phyloP scores from a whole-genome alignment of 306 rosid genomes.

The Trifolium repens region DNA sequence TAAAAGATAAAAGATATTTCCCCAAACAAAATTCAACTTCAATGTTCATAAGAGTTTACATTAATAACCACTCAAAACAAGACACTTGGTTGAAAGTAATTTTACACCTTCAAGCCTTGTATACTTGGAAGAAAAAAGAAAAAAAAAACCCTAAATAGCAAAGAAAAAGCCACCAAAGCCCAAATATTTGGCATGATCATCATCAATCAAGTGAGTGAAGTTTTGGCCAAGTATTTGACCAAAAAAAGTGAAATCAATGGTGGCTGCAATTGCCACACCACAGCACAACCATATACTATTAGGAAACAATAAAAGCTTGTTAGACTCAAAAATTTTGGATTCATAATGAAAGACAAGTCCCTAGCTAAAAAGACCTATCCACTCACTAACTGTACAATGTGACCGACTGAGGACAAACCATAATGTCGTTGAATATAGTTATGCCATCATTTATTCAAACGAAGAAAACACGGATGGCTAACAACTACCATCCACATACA shows the following conservation, averaged over 20 bases:
- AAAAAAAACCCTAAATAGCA: conserved; percentile 36
- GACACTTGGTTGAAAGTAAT: conserved; percentile 46
- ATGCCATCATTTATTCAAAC: conserved; percentile 36
- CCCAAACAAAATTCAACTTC: conserved; percentile 45
- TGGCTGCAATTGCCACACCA: conserved; percentile 50
- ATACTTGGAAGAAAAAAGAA: conserved; percentile 32
- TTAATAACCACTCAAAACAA: conserved; percentile 49
- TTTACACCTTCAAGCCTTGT: conserved; percentile 54
- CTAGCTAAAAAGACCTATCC: conserved; percentile 67
- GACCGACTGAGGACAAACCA: conserved; percentile 57
- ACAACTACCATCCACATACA: conserved; percentile 53
- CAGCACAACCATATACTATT: conserved; percentile 42
- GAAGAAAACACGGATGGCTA: conserved; percentile 36
- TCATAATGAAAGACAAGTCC: conserved; percentile 51
- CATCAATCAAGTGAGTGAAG: conserved; percentile 38
- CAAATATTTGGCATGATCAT: conserved; percentile 53
- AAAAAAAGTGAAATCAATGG: conserved; percentile 39
- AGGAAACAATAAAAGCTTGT: conserved; percentile 56
- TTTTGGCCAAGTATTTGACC: conserved; percentile 40
- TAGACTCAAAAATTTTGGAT: conserved; percentile 64
- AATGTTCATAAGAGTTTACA: conserved; percentile 45
- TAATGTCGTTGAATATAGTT: conserved; percentile 49
- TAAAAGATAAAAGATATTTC: conserved; percentile 1
- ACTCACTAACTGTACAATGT: conserved; percentile 80
- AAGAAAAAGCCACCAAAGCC: conserved; percentile 51